These are phyloP conservation scores for Populus deltoides DNA, from an alignment of 345 rosid genomes.

Conservation along the genomic window DNA sequence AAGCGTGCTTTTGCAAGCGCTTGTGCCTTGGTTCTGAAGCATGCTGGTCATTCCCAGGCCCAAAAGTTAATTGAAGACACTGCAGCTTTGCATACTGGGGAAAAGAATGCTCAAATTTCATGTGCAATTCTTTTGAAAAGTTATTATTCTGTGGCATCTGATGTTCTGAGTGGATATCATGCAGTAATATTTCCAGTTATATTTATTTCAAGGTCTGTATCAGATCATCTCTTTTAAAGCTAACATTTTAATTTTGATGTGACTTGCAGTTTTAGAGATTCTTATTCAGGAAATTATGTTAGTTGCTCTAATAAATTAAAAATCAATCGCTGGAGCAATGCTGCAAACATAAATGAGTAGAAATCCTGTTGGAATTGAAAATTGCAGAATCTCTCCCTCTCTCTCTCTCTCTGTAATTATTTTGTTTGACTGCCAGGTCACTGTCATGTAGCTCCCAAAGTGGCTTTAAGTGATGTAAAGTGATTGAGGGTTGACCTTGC, in stretches of 20 bases:
- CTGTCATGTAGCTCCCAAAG: no score
- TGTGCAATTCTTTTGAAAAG: conserved; percentile 82
- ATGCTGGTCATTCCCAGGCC: conserved; percentile 65
- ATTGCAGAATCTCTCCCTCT: neutral
- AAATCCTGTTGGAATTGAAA: neutral
- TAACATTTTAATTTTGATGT: no score
- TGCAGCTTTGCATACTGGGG: conserved; percentile 71
- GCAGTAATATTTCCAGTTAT: conserved; percentile 69
- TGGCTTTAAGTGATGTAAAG: no score
- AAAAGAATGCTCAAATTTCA: conserved; percentile 71
- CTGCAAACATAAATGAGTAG: neutral
- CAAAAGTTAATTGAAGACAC: conserved; percentile 84
- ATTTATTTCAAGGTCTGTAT: conserved; percentile 73
- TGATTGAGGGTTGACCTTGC: no score
- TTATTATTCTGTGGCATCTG: conserved; percentile 72
- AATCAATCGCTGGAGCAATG: neutral
- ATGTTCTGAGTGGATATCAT: conserved; percentile 69
- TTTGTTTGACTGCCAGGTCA: no score
- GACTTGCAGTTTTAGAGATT: neutral
- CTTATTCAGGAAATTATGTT: neutral
- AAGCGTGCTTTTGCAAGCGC: conserved; percentile 95
- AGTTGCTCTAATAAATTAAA: neutral
- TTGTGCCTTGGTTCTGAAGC: conserved; percentile 73
- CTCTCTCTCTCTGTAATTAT: neutral
- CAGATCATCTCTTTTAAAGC: neutral